Percentiles rank a stretch among this genome's conserved stretches.
These are phyloP conservation scores for Metschnikowia orientalis DNA, from an alignment of 805 yeast species.

Conservation along the genomic window DNA sequence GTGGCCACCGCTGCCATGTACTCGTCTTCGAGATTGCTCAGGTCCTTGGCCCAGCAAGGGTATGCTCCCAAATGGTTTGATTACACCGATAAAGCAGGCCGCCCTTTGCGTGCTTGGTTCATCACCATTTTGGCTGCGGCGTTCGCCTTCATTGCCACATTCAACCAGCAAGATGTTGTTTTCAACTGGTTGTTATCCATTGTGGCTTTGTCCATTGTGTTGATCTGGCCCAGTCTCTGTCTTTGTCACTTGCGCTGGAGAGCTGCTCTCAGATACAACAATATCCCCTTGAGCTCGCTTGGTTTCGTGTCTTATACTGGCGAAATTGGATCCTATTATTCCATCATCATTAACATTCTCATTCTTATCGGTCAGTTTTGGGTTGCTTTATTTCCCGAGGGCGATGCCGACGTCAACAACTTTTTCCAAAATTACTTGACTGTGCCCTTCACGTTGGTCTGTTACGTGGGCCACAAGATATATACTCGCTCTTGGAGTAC, in stretches of 20 bases:
- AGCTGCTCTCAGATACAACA: conserved; percentile 23
- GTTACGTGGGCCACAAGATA: conserved; percentile 23
- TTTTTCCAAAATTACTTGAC: conserved; percentile 28
- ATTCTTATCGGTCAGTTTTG: conserved; percentile 41
- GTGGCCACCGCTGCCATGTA: conserved; percentile 32
- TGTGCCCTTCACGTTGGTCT: conserved; percentile 21
- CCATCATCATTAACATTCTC: conserved; percentile 26
- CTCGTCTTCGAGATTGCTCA: conserved; percentile 24
- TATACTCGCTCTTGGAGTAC: conserved; percentile 21
- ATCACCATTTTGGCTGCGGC: conserved; percentile 21
- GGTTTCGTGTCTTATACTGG: conserved; percentile 37
- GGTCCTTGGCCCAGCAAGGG: conserved; percentile 27
- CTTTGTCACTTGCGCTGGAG: conserved; percentile 28
- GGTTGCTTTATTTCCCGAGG: conserved; percentile 39
- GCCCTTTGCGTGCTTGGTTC: conserved; percentile 27
- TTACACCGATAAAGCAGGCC: conserved; percentile 25
- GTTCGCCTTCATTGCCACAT: conserved; percentile 27
- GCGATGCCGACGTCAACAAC: conserved; percentile 23
- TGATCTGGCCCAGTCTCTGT: conserved; percentile 25
- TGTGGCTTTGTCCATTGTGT: conserved; percentile 25
- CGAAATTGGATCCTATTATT: conserved; percentile 35
- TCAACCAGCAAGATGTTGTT: conserved; percentile 30
- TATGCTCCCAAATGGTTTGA: conserved; percentile 28
- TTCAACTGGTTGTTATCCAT: conserved; percentile 29
- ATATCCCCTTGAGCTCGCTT: conserved; percentile 20